Percentiles rank a stretch among this genome's conserved stretches.
These are phyloP conservation scores for Lecanicillium sp. DNA, from an alignment of 2,329 filamentous ascomycete species.

Conservation along the genomic window DNA sequence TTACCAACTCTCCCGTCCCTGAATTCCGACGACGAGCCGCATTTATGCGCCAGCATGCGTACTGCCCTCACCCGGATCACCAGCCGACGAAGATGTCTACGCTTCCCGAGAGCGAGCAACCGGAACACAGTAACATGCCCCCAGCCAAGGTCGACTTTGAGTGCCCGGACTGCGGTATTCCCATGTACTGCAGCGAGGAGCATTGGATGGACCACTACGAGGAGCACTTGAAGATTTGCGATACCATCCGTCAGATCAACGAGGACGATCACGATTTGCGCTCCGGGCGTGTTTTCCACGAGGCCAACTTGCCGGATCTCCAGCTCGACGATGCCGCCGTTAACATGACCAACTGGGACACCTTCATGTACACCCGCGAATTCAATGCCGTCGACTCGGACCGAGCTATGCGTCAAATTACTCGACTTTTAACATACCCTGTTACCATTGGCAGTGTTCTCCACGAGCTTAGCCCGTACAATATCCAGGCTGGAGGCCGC, in stretches of 20 bases:
- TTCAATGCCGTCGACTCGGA: constrained; percentile 90
- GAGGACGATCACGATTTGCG: constrained; percentile 95
- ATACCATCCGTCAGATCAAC: constrained; percentile 86
- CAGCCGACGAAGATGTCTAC: constrained; percentile 64
- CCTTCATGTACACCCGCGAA: constrained; percentile 85
- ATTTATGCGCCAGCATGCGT: constrained; percentile 88
- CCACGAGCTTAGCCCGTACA: constrained; percentile 92
- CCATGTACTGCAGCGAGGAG: constrained; percentile 87
- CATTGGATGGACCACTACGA: constrained; percentile 98
- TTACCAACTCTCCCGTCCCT: constrained; percentile 80
- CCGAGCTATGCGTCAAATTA: constrained; percentile 86
- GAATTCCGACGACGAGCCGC: constrained; percentile 82
- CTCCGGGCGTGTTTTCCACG: constrained; percentile 85
- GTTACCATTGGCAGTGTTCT: constrained; percentile 85
- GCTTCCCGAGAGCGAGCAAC: constrained; percentile 56
- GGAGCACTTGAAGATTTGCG: constrained; percentile 84
- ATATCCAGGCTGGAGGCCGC: constrained; percentile 64
- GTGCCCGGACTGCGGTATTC: constrained; percentile 92
- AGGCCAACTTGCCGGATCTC: constrained; percentile 83
- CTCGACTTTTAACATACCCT: constrained; percentile 87
- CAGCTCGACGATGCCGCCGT: constrained; percentile 90
- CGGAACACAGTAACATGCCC: constrained; percentile 48
- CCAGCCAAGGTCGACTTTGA: constrained; percentile 87
- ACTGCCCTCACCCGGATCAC: constrained; percentile 88
- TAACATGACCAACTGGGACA: constrained; percentile 99